These are phyloP conservation scores for Umbellularia californica DNA, from an alignment of 164 flowering plant genomes.

Conservation along the genomic window DNA sequence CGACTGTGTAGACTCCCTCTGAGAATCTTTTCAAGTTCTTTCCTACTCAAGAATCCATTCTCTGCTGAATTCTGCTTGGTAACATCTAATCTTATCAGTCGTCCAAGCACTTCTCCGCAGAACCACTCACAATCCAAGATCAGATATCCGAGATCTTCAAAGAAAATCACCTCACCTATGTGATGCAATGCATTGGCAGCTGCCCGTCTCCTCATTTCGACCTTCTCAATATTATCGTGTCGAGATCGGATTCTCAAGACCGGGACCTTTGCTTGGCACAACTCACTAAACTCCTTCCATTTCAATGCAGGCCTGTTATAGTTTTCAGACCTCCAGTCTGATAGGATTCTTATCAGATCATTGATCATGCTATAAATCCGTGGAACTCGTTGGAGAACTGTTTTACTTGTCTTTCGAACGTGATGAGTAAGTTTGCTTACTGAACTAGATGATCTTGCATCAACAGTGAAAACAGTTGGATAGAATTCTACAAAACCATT, in stretches of 20 bases:
- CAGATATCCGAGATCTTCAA: constrained; percentile 64
- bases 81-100: constrained; percentile 47
- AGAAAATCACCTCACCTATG: constrained; percentile 79
- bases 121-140: constrained; percentile 92
- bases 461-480: constrained; percentile 84
- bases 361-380: constrained; percentile 76
- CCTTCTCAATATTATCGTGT: constrained; percentile 51
- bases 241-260: constrained; percentile 66
- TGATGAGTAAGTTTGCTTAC: constrained; percentile 76
- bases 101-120: constrained; percentile 68
- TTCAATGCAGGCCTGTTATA: constrained; percentile 64
- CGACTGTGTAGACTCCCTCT: constrained; percentile 60
- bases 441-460: constrained; percentile 82
- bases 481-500: constrained; percentile 73
- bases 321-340: constrained; percentile 81
- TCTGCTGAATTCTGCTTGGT: constrained; percentile 43
- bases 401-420: constrained; percentile 59
- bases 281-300: constrained; percentile 80
- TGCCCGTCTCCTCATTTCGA: constrained; percentile 67
- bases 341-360: constrained; percentile 49
- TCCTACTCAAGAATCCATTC: constrained; percentile 67
- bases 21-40: constrained; percentile 71
- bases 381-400: constrained; percentile 74
- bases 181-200: constrained; percentile 69
- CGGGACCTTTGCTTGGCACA: constrained; percentile 75